A percentile compares a stretch with the other conserved stretches of the same genome.
Evolutionary conservation across 306 rosid species (phyloP).

Genomic region (Castanea crenata): DNA sequence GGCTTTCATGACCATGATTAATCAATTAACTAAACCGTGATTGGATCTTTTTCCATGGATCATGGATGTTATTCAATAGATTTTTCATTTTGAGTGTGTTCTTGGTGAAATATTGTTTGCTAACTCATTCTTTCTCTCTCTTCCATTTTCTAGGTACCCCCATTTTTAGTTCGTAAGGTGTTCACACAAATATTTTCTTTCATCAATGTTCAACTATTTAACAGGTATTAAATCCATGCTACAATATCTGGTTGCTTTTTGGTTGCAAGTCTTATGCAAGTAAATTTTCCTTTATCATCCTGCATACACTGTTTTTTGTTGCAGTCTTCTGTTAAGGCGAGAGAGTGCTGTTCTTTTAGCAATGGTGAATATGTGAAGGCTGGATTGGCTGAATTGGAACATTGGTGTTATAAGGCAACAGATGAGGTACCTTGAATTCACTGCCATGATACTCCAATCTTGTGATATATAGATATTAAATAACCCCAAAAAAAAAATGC

Average conservation of each 20-base stretch:
- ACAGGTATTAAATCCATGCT: slow-evolving; percentile 53
- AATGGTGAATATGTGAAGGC: slow-evolving; percentile 96
- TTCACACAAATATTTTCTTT: slow-evolving; percentile 84
- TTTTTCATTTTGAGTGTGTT: slow-evolving; percentile 7
- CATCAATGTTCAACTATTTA: slow-evolving; percentile 93
- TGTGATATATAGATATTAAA: slow-evolving; percentile 13
- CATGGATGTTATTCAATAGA: slow-evolving; percentile 2
- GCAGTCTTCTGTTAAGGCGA: slow-evolving; percentile 94
- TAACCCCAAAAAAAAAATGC: slow-evolving; percentile 11
- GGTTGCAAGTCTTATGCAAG: slow-evolving; percentile 3
- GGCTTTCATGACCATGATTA: not conserved
- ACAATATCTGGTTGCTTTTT: slow-evolving; percentile 12
- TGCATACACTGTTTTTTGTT: slow-evolving; percentile 10
- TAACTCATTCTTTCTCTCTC: not conserved
- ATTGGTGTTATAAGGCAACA: slow-evolving; percentile 86
- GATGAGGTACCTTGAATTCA: slow-evolving; percentile 64
- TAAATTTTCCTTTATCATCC: not conserved
- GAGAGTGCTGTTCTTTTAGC: slow-evolving; percentile 99
- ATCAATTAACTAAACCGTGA: not conserved
- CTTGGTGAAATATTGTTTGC: slow-evolving; percentile 9
- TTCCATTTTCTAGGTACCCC: slow-evolving; percentile 47
- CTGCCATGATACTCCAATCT: not conserved
- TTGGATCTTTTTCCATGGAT: not conserved
- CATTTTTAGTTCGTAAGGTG: slow-evolving; percentile 82
- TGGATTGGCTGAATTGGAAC: slow-evolving; percentile 95